Evolutionary conservation across 768 basidiomycete genomes (phyloP).

Genomic region (Mrakia blollopis): DNA sequence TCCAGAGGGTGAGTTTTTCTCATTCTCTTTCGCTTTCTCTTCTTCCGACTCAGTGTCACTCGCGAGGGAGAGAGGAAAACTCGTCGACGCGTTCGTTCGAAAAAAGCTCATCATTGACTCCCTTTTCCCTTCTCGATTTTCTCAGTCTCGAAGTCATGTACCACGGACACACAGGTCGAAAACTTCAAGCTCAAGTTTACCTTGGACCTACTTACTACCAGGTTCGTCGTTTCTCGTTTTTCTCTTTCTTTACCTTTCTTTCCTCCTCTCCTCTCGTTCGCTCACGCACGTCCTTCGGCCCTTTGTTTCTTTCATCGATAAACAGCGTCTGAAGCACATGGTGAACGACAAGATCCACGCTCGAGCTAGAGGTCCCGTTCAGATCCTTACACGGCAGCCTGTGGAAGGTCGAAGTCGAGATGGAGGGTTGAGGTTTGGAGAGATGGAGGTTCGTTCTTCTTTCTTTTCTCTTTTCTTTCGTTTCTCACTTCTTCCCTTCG

Average conservation of each 20-base stretch:
- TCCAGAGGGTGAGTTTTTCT: slow-evolving; percentile 61
- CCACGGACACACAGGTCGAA: slow-evolving; percentile 96
- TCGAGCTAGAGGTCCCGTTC: slow-evolving; percentile 91
- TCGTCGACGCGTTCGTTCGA: slow-evolving; percentile 4
- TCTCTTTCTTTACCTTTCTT: neutral
- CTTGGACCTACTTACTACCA: slow-evolving; percentile 99
- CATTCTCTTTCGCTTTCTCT: neutral
- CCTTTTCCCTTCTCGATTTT: neutral
- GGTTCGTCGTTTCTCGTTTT: slow-evolving; percentile 21
- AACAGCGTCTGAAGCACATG: slow-evolving; percentile 62
- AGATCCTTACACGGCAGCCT: slow-evolving; percentile 94
- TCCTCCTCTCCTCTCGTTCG: neutral
- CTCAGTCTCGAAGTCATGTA: slow-evolving; percentile 82
- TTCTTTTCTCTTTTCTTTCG: neutral
- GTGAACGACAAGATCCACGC: slow-evolving; percentile 99
- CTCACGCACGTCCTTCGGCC: neutral
- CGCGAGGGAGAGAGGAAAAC: neutral
- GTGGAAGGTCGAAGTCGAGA: slow-evolving; percentile 98
- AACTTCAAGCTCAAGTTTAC: slow-evolving; percentile 96
- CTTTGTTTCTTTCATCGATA: neutral
- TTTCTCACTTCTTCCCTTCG: no score
- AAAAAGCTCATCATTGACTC: neutral
- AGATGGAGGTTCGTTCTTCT: slow-evolving; percentile 68
- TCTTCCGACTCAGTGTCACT: neutral
- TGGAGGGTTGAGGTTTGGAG: slow-evolving; percentile 98